These are phyloP conservation scores for Houttuynia cordata DNA, from an alignment of 164 flowering plant genomes.

Conservation along the genomic window DNA sequence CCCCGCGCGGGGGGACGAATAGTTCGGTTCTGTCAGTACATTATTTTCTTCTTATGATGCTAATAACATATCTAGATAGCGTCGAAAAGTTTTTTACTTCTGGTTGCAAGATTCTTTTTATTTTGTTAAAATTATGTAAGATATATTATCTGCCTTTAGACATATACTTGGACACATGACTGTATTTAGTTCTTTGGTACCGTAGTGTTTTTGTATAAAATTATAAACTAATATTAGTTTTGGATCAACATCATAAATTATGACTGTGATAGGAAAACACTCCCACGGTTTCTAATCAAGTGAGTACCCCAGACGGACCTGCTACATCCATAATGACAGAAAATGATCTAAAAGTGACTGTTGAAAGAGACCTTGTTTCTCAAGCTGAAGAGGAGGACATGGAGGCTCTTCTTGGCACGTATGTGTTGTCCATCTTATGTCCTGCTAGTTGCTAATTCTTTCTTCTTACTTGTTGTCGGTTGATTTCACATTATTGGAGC, in stretches of 20 bases:
- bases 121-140: no score
- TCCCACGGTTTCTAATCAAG: slow-evolving; percentile 35
- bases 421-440: slow-evolving; percentile 13
- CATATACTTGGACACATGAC: no score
- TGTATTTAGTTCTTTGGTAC: background rate
- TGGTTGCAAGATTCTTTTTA: background rate
- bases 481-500: background rate
- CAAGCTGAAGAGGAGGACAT: slow-evolving; percentile 95
- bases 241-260: slow-evolving; percentile 1
- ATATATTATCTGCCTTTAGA: no score
- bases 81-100: background rate
- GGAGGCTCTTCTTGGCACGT: slow-evolving; percentile 94
- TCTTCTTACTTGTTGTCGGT: background rate
- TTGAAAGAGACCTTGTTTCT: slow-evolving; percentile 69
- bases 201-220: background rate
- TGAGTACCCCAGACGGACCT: slow-evolving; percentile 49
- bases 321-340: slow-evolving; percentile 36
- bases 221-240: background rate
- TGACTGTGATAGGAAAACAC: slow-evolving; percentile 60
- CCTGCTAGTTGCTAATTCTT: background rate
- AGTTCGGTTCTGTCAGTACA: background rate
- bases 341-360: slow-evolving; percentile 76
- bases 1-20: background rate
- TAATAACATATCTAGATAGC: background rate
- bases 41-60: background rate